A percentile compares a stretch with the other conserved stretches of the same genome.
Evolutionary conservation across 805 yeast genomes (phyloP).

Genomic region (Candida coleopterorum): DNA sequence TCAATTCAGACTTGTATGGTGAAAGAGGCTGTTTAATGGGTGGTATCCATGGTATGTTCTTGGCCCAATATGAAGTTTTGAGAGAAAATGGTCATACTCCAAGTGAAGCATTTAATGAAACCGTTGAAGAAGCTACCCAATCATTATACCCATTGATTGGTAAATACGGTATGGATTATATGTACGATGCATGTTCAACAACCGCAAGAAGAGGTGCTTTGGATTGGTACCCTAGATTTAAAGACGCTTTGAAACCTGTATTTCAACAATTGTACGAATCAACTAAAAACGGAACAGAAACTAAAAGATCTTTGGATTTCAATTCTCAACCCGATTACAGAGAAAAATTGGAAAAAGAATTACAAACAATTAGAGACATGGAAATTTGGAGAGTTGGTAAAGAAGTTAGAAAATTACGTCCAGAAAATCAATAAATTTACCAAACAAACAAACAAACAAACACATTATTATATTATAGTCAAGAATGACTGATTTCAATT

Average conservation of each 20-base stretch:
- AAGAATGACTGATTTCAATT: conserved; percentile 35
- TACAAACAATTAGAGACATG: conserved; percentile 89
- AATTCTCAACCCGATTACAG: conserved; percentile 98
- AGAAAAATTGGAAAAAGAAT: conserved; percentile 90
- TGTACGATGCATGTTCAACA: conserved; percentile 99
- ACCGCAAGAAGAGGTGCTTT: conserved; percentile 99
- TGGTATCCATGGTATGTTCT: conserved; percentile 99
- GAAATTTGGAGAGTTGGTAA: conserved; percentile 99
- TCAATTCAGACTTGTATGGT: conserved; percentile 98
- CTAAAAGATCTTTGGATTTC: conserved; percentile 96
- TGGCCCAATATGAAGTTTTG: conserved; percentile 99
- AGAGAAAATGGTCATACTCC: conserved; percentile 99
- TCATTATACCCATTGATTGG: conserved; percentile 98
- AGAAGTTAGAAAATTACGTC: conserved; percentile 99
- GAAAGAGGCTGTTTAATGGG: conserved; percentile 99
- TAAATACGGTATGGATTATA: conserved; percentile 99
- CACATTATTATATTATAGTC: conserved; percentile 33
- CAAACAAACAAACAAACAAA: too few relatives aligned
- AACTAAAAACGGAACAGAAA: conserved; percentile 94
- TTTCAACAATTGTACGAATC: conserved; percentile 94
- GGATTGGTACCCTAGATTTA: conserved; percentile 99
- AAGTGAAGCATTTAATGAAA: conserved; percentile 99
- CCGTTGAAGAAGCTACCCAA: conserved; percentile 99
- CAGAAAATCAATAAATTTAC: conserved; percentile 84
- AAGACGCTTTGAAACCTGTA: conserved; percentile 97